Evolutionary conservation across 2,329 filamentous ascomycete genomes (phyloP), one percentile per base, ranked within the genome.

Genomic region (Calonectria montana): DNA sequence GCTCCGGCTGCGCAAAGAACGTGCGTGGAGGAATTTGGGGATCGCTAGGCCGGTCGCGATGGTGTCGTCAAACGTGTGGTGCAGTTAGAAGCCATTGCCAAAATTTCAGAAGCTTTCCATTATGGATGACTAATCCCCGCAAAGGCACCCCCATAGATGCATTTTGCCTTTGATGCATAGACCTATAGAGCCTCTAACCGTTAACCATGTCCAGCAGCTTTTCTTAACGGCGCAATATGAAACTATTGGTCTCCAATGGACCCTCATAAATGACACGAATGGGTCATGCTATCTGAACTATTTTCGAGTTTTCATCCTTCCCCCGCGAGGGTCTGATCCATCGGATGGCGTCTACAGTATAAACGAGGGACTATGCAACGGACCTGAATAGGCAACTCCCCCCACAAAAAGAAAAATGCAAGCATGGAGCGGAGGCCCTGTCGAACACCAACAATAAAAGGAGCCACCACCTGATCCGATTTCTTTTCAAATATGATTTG

Each of bases 61-160:
- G 67, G 57, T 64, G 69, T 72, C 47, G 64, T 70, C 45, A 25
- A 35, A 35, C 31, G 31, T 21, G 70, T 72, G 61, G 62, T 70
- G 45, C 61, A 67, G 50, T 25, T n/a, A 21, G 61, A 50, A 25
- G 69, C 61, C 63, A 43, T 69, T 65, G 45, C 77, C 77, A 79
- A 79, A 79, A 78, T 61, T 72, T 79, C 72, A 73, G 55, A 73
- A 29, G 70, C 29, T 64, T 43, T 47, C 23, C 21, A 10, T 64
- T 35, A 4, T 10, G 15, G 15, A 73, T 78, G 76, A 78, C 76
- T 78, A 78, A 77, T 71, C 76, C 50, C 45, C 39, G 7, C 72
- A 74, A 61, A 21, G 23, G 70, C 65, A 74, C 75, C 41, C 9
- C 31, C 31, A 35, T 35, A 35, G 13, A 35, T 35, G 31, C 31